Evolutionary conservation across 805 yeast genomes (phyloP).

Genomic region (Saccharomycopsis sp.): DNA sequence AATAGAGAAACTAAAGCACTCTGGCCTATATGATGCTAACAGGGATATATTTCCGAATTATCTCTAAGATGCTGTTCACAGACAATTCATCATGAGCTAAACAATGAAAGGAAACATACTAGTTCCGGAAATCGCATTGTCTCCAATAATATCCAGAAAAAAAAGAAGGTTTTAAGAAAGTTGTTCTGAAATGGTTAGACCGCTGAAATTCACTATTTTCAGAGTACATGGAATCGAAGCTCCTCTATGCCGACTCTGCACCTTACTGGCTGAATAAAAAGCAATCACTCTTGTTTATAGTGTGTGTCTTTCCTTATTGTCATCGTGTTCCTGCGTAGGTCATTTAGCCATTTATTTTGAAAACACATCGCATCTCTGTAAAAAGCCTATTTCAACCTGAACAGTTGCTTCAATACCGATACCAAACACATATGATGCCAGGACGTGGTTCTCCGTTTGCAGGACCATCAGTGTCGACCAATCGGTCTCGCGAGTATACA

Average conservation of each 20-base stretch:
- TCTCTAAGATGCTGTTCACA: no score
- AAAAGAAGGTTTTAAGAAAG: neutral
- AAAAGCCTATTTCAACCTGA: no score
- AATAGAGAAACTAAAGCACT: no score
- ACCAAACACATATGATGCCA: no score
- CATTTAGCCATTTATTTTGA: neutral
- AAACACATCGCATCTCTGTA: no score
- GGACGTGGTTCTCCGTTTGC: no score
- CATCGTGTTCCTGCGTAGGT: no score
- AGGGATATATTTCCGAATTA: no score
- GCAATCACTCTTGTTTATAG: neutral
- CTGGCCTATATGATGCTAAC: neutral
- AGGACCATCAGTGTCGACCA: no score
- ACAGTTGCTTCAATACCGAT: no score
- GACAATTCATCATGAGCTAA: no score
- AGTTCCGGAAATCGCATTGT: neutral
- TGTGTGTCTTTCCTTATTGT: neutral
- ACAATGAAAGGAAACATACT: neutral
- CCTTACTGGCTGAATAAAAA: neutral
- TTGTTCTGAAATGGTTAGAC: neutral
- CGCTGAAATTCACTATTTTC: neutral
- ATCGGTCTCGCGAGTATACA: neutral
- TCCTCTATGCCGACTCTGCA: neutral
- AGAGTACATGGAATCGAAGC: neutral
- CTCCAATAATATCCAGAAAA: neutral